phyloP scores from a whole-genome alignment of 2,329 filamentous ascomycete species.

The Arthrocladium fulminans region DNA sequence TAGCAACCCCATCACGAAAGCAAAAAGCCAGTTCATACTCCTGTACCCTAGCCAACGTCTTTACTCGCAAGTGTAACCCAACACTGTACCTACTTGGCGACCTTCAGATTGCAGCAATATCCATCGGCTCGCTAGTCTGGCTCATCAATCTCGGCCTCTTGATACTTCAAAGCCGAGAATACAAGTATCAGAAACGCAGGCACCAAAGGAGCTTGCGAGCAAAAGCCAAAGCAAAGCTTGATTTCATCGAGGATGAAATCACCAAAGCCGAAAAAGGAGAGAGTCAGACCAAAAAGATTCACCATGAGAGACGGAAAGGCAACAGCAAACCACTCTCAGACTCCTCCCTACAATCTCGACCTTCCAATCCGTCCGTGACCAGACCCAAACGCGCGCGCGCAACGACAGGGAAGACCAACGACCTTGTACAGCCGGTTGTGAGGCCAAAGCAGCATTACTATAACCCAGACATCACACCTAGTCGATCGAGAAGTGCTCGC shows the following conservation, averaged over 20 bases:
- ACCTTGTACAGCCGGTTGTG: neutral
- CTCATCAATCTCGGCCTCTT: slow-evolving; percentile 13
- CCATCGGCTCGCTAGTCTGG: slow-evolving; percentile 25
- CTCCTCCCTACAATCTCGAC: neutral
- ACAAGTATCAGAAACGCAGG: slow-evolving; percentile 7
- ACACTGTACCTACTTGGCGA: slow-evolving; percentile 25
- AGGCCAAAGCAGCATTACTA: slow-evolving; percentile 8
- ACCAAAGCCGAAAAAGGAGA: slow-evolving; percentile 1
- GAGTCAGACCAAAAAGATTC: neutral
- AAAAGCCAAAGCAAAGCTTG: slow-evolving; percentile 6
- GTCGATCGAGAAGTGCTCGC: slow-evolving; percentile 1
- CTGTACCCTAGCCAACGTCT: slow-evolving; percentile 24
- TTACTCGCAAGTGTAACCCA: slow-evolving; percentile 25
- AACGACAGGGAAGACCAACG: neutral
- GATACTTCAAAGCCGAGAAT: neutral
- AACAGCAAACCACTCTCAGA: neutral
- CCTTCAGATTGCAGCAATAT: slow-evolving; percentile 26
- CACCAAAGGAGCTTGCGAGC: slow-evolving; percentile 2
- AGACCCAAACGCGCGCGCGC: neutral
- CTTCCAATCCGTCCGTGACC: neutral
- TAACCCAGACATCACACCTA: slow-evolving; percentile 5
- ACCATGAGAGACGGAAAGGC: neutral
- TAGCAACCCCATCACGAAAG: neutral
- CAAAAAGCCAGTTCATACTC: slow-evolving; percentile 1
- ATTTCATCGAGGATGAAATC: slow-evolving; percentile 1